Percentiles rank a stretch among this genome's conserved stretches.
phyloP scores from a whole-genome alignment of 2,329 filamentous ascomycete species.

The Fusarium secorum region DNA sequence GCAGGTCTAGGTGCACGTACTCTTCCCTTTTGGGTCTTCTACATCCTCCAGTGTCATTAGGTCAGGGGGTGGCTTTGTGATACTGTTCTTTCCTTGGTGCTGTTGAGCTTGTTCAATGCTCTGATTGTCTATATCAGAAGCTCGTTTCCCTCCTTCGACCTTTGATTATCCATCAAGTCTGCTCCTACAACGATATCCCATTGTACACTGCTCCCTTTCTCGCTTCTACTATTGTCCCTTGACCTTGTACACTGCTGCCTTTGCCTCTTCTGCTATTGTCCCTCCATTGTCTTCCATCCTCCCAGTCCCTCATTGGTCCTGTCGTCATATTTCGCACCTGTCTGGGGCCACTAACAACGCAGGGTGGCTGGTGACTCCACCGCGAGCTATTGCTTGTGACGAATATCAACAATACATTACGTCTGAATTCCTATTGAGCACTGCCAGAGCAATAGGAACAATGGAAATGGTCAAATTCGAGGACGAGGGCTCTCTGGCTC shows the following conservation, averaged over 20 bases:
- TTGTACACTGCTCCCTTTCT: neutral
- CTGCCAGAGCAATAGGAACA: neutral
- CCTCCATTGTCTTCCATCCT: neutral
- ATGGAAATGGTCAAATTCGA: neutral
- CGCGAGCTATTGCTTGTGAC: neutral
- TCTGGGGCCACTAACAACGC: neutral
- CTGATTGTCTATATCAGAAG: constrained; percentile 16
- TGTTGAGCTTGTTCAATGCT: neutral
- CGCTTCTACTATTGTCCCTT: neutral
- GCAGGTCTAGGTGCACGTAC: neutral
- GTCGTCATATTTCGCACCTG: neutral
- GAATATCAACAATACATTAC: neutral
- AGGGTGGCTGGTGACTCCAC: neutral
- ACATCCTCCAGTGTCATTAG: neutral
- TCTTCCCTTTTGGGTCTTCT: neutral
- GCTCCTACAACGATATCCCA: neutral
- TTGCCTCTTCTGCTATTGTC: neutral
- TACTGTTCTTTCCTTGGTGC: neutral
- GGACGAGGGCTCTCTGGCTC: neutral
- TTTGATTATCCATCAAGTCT: neutral
- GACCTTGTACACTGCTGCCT: neutral
- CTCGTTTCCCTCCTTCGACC: neutral
- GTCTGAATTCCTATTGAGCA: neutral
- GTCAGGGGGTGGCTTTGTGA: constrained; percentile 3
- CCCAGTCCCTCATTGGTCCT: neutral